Base-by-base conservation (phyloP, 2,329 filamentous ascomycete species). In the Mycosphaerella arachidis region DNA sequence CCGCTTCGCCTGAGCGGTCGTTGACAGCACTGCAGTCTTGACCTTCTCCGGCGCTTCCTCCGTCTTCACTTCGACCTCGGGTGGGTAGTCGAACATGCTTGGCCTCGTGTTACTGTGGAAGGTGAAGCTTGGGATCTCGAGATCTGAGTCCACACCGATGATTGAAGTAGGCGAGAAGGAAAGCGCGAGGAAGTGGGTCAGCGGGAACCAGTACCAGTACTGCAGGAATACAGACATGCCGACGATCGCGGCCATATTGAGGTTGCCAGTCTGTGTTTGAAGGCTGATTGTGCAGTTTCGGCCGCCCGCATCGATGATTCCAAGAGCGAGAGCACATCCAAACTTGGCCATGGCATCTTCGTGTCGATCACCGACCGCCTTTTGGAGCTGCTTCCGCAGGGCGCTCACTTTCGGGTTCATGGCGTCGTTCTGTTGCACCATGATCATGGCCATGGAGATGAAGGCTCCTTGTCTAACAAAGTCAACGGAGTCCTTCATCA, bases 191-290 rank as follows among this genome's bases (percentile, higher is more conserved):
- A 99, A 99, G 77, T 99, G 94, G 31, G 94, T 96, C 70, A 97
- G 89, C 61, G 94, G 94, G 85, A 99, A 99, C 94, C 94, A 99
- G 81, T 99, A 99, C 94, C 94, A 99, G 81, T 99, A 99, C 75
- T 99, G 94, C 8, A 92, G 96, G 78, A 99, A 99, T 56, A 99
- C 90, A 30, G 92, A 93, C 87, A 96, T 96, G 67, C 94, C 95
- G 18, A 99, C 92, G 67, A 99, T 96, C 63, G 91, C 95, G 18
- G 92, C 87, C 92, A 99, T 97, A 81, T 99, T 97, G 67, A 99
- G 86, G 74, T 97, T 99, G 65, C 95, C 95, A 0, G 93, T 97
- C 77, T 96, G 94, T 1, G 94, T 99, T 76, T 99, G 94, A 43
- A 99, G 83, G 31, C 93, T 93, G 68, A 99, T 97, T 18, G 94